phyloP scores from a whole-genome alignment of 2,329 filamentous ascomycete genomes.

The Monilinia aucupariae region DNA sequence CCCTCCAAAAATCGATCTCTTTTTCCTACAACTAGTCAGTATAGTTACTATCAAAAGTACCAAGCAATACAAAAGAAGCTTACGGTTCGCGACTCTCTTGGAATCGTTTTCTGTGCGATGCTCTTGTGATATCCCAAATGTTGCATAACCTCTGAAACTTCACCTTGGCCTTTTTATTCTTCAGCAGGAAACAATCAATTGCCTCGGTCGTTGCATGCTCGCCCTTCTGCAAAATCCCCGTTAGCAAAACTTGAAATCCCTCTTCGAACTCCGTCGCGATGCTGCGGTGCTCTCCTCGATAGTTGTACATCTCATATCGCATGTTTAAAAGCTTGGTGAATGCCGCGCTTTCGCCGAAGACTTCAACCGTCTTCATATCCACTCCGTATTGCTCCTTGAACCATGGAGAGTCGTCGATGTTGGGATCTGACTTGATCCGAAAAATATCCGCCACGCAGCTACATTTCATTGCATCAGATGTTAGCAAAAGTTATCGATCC shows the following conservation, averaged over 20 bases:
- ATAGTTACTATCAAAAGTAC: neutral
- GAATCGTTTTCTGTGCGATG: neutral
- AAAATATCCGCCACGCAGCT: constrained; percentile 7
- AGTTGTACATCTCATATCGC: constrained; percentile 3
- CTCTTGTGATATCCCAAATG: neutral
- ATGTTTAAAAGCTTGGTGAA: constrained; percentile 7
- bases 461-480: no score
- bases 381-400: neutral
- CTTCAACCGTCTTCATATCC: neutral
- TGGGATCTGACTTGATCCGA: neutral
- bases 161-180: neutral
- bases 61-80: neutral
- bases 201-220: neutral
- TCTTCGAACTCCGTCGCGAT: neutral
- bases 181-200: neutral
- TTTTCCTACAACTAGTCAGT: neutral
- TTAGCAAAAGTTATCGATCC: neutral
- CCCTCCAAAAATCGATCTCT: neutral
- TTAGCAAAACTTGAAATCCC: neutral
- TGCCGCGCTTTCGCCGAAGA: neutral
- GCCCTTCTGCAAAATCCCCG: neutral
- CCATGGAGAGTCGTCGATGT: neutral
- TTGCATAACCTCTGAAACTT: neutral
- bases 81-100: neutral
- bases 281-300: neutral